Conservation (phyloP, 768 basidiomycete species). For the Asterophora lycoperdoides region DNA sequence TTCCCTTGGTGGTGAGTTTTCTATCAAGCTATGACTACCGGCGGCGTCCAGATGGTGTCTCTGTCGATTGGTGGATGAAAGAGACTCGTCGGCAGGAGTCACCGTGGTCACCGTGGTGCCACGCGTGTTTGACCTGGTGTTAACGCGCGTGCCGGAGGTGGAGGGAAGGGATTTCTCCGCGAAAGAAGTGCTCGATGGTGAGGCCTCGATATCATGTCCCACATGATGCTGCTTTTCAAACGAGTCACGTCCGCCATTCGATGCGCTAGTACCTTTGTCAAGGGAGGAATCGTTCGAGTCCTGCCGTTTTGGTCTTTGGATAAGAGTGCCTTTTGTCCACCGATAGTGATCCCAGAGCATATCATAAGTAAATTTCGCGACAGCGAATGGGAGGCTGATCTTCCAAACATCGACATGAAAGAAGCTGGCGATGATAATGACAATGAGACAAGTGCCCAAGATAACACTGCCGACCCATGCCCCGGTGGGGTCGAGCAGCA, state of each 20-base stretch:
- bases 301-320: slow-evolving; percentile 18
- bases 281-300: slow-evolving; percentile 7
- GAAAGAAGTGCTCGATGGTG: slow-evolving; percentile 1
- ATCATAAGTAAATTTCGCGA: slow-evolving; percentile 69
- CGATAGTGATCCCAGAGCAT: slow-evolving; percentile 53
- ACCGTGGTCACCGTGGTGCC: neutral
- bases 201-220: neutral
- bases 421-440: slow-evolving; percentile 74
- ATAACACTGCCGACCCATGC: slow-evolving; percentile 71
- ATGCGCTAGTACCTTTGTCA: neutral
- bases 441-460: slow-evolving; percentile 61
- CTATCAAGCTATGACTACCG: no score
- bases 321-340: slow-evolving; percentile 24
- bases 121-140: slow-evolving; percentile 13
- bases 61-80: no score
- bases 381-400: slow-evolving; percentile 79
- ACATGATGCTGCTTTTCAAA: neutral
- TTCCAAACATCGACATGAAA: slow-evolving; percentile 77
- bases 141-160: slow-evolving; percentile 7
- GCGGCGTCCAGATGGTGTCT: no score
- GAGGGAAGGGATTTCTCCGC: neutral
- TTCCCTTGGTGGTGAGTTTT: no score
- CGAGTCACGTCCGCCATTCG: neutral
- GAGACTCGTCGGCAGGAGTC: no score
- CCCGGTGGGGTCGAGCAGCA: slow-evolving; percentile 68